Conservation (phyloP, 768 basidiomycete genomes). For the Boletus reticulatus region DNA sequence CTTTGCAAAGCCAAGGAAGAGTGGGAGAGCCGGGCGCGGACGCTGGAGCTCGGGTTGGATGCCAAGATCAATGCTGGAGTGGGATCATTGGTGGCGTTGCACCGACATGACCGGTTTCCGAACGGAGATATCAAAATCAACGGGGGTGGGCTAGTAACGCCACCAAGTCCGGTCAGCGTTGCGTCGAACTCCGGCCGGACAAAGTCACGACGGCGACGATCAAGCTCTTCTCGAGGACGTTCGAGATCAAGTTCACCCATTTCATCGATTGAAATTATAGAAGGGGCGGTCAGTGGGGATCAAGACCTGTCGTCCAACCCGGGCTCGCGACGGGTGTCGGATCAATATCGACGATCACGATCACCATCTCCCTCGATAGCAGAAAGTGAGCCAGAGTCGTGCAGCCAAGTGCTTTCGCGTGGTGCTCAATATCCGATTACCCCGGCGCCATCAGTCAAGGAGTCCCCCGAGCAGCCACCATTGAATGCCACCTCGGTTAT, state of each 20-base stretch:
- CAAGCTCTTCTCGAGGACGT: constrained; percentile 40
- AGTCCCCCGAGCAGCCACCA: constrained; percentile 25
- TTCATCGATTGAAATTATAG: constrained; percentile 34
- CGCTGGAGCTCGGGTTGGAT: constrained; percentile 54
- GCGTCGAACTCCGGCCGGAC: constrained; percentile 56
- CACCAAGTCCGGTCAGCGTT: constrained; percentile 72
- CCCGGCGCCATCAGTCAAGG: constrained; percentile 31
- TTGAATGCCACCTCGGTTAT: constrained; percentile 6
- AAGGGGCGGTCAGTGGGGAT: constrained; percentile 21
- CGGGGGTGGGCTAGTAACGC: constrained; percentile 59
- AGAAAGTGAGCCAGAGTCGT: constrained; percentile 31
- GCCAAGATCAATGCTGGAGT: constrained; percentile 37
- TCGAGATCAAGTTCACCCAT: constrained; percentile 36
- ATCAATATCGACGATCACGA: constrained; percentile 24
- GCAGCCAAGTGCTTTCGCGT: constrained; percentile 14
- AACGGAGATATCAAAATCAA: constrained; percentile 31
- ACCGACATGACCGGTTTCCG: constrained; percentile 39
- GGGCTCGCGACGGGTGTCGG: constrained; percentile 24
- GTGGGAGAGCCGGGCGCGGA: constrained; percentile 65
- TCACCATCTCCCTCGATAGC: constrained; percentile 30
- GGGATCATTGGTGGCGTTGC: constrained; percentile 29
- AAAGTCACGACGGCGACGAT: constrained; percentile 41
- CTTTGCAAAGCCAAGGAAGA: constrained; percentile 73
- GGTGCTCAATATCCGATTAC: constrained; percentile 29
- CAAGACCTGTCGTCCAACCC: constrained; percentile 17